Evolutionary conservation across 306 rosid genomes (phyloP).

Genomic region (Dalbergia cochinchinensis): DNA sequence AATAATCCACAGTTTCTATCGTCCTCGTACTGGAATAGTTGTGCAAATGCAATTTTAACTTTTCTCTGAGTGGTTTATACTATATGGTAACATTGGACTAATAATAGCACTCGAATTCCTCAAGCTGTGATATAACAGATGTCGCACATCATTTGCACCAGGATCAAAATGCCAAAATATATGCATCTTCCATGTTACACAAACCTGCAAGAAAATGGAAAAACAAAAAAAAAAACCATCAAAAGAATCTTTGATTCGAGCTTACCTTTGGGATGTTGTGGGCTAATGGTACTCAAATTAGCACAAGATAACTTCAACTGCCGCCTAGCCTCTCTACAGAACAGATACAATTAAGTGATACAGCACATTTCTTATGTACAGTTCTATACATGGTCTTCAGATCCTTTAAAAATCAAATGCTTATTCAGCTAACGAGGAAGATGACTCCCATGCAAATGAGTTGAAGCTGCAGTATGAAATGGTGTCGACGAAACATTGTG

Average conservation of each 20-base stretch:
- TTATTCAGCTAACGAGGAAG: conserved; percentile 55
- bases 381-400: conserved; percentile 30
- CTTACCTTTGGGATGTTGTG: neutral
- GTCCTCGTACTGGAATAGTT: too few relatives aligned
- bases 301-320: conserved; percentile 24
- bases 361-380: conserved; percentile 37
- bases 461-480: conserved; percentile 51
- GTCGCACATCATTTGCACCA: neutral
- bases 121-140: neutral
- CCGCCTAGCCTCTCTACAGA: conserved; percentile 10
- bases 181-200: neutral
- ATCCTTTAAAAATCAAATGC: conserved; percentile 16
- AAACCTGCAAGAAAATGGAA: neutral
- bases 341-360: neutral
- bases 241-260: neutral
- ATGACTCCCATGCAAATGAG: conserved; percentile 58
- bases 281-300: neutral
- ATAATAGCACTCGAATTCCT: neutral
- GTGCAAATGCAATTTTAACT: too few relatives aligned
- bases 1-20: neutral
- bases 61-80: too few relatives aligned
- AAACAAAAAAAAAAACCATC: neutral
- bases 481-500: conserved; percentile 50
- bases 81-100: too few relatives aligned
- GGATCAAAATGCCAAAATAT: neutral